Evolutionary conservation across 2,329 filamentous ascomycete genomes (phyloP).

Genomic region (Decorospora gaudefroyi): DNA sequence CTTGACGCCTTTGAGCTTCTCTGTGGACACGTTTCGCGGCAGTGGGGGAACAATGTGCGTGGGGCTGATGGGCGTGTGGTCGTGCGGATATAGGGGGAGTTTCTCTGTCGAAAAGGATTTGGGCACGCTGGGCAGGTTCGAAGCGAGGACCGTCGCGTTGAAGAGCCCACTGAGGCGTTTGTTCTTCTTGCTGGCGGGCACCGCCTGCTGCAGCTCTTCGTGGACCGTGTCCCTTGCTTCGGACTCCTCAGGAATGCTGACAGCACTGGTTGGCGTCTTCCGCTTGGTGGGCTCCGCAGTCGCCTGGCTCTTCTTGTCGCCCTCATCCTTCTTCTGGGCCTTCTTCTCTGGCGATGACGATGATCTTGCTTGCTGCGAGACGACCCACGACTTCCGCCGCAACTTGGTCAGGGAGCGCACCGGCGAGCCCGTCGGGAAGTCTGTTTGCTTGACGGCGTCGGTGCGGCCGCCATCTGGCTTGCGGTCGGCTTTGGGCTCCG

Average conservation of each 20-base stretch:
- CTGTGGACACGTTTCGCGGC: slow-evolving; percentile 49
- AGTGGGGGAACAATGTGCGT: slow-evolving; percentile 49
- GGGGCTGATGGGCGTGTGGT: slow-evolving; percentile 41
- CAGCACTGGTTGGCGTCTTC: slow-evolving; percentile 27
- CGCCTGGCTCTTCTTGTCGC: slow-evolving; percentile 23
- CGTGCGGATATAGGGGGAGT: slow-evolving; percentile 46
- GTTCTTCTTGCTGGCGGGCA: slow-evolving; percentile 42
- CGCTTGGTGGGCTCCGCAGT: slow-evolving; percentile 31
- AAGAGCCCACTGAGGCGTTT: slow-evolving; percentile 45
- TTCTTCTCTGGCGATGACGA: slow-evolving; percentile 26
- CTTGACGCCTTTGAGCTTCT: slow-evolving; percentile 48
- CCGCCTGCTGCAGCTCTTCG: slow-evolving; percentile 28
- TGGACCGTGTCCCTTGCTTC: slow-evolving; percentile 28
- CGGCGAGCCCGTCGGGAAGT: slow-evolving; percentile 34
- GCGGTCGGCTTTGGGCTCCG: slow-evolving; percentile 36
- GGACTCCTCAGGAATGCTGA: slow-evolving; percentile 41
- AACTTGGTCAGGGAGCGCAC: slow-evolving; percentile 41
- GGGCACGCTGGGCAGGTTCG: slow-evolving; percentile 50
- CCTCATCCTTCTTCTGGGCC: slow-evolving; percentile 23
- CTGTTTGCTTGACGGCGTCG: slow-evolving; percentile 31
- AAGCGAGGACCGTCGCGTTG: slow-evolving; percentile 32
- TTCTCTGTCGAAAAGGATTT: slow-evolving; percentile 57
- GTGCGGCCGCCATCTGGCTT: slow-evolving; percentile 34
- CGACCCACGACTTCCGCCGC: slow-evolving; percentile 46
- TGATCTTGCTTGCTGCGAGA: slow-evolving; percentile 23